These are phyloP conservation scores for Glonium stellatum DNA, from an alignment of 495 filamentous ascomycete genomes.

Conservation along the genomic window DNA sequence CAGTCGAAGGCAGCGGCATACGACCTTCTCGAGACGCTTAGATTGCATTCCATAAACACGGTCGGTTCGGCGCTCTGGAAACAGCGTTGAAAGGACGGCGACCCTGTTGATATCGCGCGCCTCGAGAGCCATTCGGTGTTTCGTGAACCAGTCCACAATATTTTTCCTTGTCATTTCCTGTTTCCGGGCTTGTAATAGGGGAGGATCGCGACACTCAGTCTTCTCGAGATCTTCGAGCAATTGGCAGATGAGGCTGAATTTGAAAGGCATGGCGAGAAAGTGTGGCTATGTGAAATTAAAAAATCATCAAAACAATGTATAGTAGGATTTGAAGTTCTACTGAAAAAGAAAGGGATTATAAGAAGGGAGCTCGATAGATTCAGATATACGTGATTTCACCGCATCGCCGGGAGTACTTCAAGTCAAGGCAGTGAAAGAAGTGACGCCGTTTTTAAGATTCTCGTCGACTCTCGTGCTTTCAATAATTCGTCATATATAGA, in stretches of 20 bases:
- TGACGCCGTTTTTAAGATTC: too few relatives aligned
- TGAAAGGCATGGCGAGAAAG: slow-evolving; percentile 9
- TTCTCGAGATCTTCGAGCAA: slow-evolving; percentile 20
- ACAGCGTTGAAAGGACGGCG: slow-evolving; percentile 12
- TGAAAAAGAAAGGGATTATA: too few relatives aligned
- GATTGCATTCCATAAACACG: slow-evolving; percentile 12
- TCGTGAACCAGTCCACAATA: slow-evolving; percentile 10
- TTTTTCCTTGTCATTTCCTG: neutral
- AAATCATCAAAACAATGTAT: too few relatives aligned
- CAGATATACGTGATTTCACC: too few relatives aligned
- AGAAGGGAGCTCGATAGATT: too few relatives aligned
- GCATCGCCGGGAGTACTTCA: too few relatives aligned
- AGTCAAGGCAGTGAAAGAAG: too few relatives aligned
- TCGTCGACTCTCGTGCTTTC: too few relatives aligned
- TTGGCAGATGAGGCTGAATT: slow-evolving; percentile 17
- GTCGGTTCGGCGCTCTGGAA: slow-evolving; percentile 21
- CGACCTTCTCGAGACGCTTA: slow-evolving; percentile 6
- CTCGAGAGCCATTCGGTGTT: slow-evolving; percentile 14
- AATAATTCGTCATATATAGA: too few relatives aligned
- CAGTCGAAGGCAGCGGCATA: slow-evolving; percentile 14
- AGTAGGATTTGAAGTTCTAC: too few relatives aligned
- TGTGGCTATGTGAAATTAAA: neutral
- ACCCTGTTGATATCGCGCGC: slow-evolving; percentile 6
- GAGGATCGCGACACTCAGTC: neutral
- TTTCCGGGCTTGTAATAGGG: slow-evolving; percentile 3